Percentiles rank a stretch among this genome's conserved stretches.
Conservation (phyloP, 768 basidiomycete species). For the Tremella mesenterica region DNA sequence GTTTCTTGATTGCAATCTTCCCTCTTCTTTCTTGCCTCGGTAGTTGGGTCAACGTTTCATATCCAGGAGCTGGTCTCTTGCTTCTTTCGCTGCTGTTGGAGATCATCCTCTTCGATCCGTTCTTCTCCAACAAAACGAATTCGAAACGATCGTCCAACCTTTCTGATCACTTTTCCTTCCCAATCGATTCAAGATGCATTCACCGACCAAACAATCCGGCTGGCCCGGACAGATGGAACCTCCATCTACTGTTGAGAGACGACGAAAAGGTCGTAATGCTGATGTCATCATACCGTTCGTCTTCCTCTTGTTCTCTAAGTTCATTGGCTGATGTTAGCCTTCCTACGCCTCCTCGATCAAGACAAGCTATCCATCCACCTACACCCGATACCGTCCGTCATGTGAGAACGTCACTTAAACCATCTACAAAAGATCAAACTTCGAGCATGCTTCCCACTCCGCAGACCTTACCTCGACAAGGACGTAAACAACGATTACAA, state of each 20-base stretch:
- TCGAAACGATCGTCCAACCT: too few relatives aligned
- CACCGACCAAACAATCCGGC: conserved; percentile 14
- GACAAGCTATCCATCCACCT: not conserved
- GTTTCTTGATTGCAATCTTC: too few relatives aligned
- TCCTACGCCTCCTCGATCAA: conserved; percentile 8
- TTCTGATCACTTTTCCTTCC: too few relatives aligned
- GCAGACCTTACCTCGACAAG: conserved; percentile 29
- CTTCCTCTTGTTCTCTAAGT: not conserved
- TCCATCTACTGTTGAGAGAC: conserved; percentile 24
- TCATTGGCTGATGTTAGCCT: conserved; percentile 8
- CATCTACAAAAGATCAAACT: not conserved
- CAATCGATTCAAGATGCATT: not conserved
- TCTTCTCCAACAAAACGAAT: too few relatives aligned
- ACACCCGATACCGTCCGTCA: conserved; percentile 25
- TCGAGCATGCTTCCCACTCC: conserved; percentile 25
- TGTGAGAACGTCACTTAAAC: conserved; percentile 22
- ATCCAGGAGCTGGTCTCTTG: too few relatives aligned
- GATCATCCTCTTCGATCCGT: too few relatives aligned
- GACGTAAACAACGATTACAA: conserved; percentile 1
- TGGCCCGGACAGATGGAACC: conserved; percentile 26
- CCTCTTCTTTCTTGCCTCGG: too few relatives aligned
- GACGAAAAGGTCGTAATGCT: conserved; percentile 19
- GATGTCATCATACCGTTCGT: conserved; percentile 25
- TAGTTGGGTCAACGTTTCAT: too few relatives aligned
- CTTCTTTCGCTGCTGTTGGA: too few relatives aligned